phyloP scores from a whole-genome alignment of 768 basidiomycete species.

The Auricularia sp. region DNA sequence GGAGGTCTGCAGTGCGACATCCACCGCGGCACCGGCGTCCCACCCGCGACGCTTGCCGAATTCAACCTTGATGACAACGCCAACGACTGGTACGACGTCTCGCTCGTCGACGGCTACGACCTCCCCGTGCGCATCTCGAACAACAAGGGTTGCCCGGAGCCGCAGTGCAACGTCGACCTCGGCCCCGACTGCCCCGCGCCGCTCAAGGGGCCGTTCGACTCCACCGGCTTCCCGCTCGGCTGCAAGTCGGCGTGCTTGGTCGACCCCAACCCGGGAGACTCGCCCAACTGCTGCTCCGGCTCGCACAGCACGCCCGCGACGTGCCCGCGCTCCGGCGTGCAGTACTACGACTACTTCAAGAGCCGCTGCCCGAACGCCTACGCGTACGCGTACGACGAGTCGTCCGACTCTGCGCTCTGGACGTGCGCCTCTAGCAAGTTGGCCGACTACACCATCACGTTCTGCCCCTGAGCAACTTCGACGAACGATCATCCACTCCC shows the following conservation, averaged over 20 bases:
- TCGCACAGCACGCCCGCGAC: slow-evolving; percentile 39
- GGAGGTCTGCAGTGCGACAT: slow-evolving; percentile 24
- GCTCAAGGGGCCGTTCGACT: slow-evolving; percentile 44
- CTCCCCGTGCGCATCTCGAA: slow-evolving; percentile 50
- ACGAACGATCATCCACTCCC: too few species aligned
- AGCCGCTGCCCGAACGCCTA: slow-evolving; percentile 37
- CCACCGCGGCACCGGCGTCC: slow-evolving; percentile 32
- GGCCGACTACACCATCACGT: slow-evolving; percentile 42
- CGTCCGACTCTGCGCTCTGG: slow-evolving; percentile 39
- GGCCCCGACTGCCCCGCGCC: slow-evolving; percentile 44
- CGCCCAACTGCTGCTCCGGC: slow-evolving; percentile 58
- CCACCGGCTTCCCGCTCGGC: slow-evolving; percentile 45
- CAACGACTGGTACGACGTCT: slow-evolving; percentile 54
- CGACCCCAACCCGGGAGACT: slow-evolving; percentile 33
- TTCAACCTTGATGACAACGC: slow-evolving; percentile 35
- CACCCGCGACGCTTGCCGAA: slow-evolving; percentile 61
- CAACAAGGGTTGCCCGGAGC: slow-evolving; percentile 42
- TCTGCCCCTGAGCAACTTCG: slow-evolving; percentile 24
- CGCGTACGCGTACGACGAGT: slow-evolving; percentile 48
- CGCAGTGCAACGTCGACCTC: slow-evolving; percentile 48
- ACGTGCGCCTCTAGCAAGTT: slow-evolving; percentile 32
- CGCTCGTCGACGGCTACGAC: slow-evolving; percentile 51
- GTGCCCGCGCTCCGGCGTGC: slow-evolving; percentile 41
- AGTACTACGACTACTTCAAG: slow-evolving; percentile 15
- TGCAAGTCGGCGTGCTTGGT: slow-evolving; percentile 51